Base-by-base conservation (phyloP, 305 asterid genomes). In the Fraxinus nigra region DNA sequence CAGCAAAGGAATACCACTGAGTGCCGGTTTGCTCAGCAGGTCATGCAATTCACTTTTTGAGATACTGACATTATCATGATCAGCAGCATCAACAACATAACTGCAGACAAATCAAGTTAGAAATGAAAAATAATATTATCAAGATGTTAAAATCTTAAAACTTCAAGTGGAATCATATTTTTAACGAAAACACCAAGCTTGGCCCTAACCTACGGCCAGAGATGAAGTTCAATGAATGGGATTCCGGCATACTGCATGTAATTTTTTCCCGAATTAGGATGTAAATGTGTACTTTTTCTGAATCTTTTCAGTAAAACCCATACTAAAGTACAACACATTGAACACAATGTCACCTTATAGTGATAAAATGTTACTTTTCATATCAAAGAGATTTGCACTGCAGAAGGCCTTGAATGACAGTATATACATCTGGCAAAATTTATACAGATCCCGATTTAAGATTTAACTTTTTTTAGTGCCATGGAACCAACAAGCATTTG, bases 51-150 rank as follows among this genome's bases (percentile, higher is more conserved):
- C 99, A 77, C 92, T 86, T 79, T 77, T 93, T 54, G 98, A 95
- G 82, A 88, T 88, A 85, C 88, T 92, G 43, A 94, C 83, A 85
- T 95, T 94, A 35, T 94, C 99, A 3, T 85, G 96, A 84, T 95
- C 99, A 79, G 97, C 99, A 84, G 93, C 98, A 89, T 95, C 99
- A 78, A 94, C 99, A 73, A 95, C 97, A 78, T 95, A 95, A 80
- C 98, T 95, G 93, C 82, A 86, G 16, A 72, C 77, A 70, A 84
- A 76, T 33, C 30, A 82, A 32, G 75, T 61, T 8, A 54, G 34
- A 72, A 26, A 43, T 18, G 11, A 77, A 3, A 32, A 43, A 78
- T 80, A 70, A 9, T 13, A 59, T n/a, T 69, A 10, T 35, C 34
- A 67, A 33, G 38, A 14, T 26, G 8, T 5, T 35, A 76, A 7